These are phyloP conservation scores for Gossypium davidsonii DNA, from an alignment of 441 rosid genomes.

Conservation along the genomic window DNA sequence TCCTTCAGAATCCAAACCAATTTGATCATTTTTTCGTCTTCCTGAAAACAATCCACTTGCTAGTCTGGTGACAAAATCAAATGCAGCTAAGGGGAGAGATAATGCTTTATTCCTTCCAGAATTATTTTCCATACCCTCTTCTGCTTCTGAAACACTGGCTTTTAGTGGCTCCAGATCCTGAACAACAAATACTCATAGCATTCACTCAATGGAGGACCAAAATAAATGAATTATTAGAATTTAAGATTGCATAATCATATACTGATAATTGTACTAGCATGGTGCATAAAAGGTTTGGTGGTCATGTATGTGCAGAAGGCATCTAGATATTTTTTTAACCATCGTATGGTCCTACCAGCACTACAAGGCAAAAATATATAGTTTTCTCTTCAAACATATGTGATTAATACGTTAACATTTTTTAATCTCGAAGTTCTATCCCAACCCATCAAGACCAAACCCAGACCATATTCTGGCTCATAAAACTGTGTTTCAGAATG, in stretches of 20 bases:
- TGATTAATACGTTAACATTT: neutral
- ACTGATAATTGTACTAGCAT: conserved; percentile 8
- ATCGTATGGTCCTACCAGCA: neutral
- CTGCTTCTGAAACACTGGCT: conserved; percentile 38
- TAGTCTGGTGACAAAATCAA: conserved; percentile 73
- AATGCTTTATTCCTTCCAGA: conserved; percentile 65
- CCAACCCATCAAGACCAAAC: neutral
- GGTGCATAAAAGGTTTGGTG: neutral
- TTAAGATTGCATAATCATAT: neutral
- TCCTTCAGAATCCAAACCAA: conserved; percentile 35
- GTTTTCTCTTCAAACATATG: neutral
- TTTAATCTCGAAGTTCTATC: neutral
- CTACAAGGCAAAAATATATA: neutral
- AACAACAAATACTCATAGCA: conserved; percentile 24
- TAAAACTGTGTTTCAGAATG: neutral
- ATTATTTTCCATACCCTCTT: conserved; percentile 35
- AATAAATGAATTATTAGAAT: neutral
- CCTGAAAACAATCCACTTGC: conserved; percentile 84
- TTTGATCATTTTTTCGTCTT: conserved; percentile 50
- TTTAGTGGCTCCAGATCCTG: conserved; percentile 48
- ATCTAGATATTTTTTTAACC: conserved; percentile 7
- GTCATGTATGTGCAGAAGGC: neutral
- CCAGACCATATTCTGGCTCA: neutral
- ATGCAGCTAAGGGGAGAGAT: conserved; percentile 85
- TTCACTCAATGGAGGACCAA: conserved; percentile 12